Evolutionary conservation across 1,139 yeast genomes (phyloP).

Genomic region (Blastobotrys proliferans): DNA sequence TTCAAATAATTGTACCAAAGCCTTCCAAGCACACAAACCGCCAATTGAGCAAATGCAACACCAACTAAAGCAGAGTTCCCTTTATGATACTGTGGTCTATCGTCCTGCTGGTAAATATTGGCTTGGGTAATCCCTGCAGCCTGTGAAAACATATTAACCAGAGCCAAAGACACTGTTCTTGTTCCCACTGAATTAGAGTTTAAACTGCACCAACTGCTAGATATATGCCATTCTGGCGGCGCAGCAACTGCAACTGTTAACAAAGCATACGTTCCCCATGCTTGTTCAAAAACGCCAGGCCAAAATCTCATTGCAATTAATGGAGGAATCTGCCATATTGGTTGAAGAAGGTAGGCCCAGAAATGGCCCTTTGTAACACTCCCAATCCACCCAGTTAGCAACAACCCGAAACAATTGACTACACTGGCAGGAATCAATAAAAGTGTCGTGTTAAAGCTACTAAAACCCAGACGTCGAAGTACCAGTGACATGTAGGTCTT

Average conservation of each 20-base stretch:
- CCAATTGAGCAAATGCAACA: slow-evolving; percentile 33
- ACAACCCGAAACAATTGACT: slow-evolving; percentile 14
- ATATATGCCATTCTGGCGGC: slow-evolving; percentile 48
- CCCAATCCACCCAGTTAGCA: slow-evolving; percentile 14
- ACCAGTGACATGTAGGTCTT: slow-evolving; percentile 49
- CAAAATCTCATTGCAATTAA: slow-evolving; percentile 19
- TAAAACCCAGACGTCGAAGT: slow-evolving; percentile 51
- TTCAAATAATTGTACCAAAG: slow-evolving; percentile 48
- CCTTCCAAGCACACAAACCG: slow-evolving; percentile 21
- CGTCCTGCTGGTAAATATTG: slow-evolving; percentile 54
- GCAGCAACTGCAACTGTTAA: slow-evolving; percentile 44
- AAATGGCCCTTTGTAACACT: slow-evolving; percentile 6
- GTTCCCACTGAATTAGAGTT: slow-evolving; percentile 58
- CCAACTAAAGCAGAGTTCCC: slow-evolving; percentile 50
- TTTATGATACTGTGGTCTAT: slow-evolving; percentile 52
- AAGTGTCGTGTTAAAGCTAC: slow-evolving; percentile 51
- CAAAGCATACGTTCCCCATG: slow-evolving; percentile 51
- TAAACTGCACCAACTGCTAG: slow-evolving; percentile 57
- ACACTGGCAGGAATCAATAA: slow-evolving; percentile 49
- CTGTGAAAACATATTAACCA: slow-evolving; percentile 61
- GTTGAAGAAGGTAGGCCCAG: slow-evolving; percentile 18
- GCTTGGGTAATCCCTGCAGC: slow-evolving; percentile 48
- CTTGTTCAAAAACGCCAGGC: slow-evolving; percentile 39
- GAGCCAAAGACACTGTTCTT: slow-evolving; percentile 57
- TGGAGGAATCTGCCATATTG: slow-evolving; percentile 19